Base-by-base conservation (phyloP, 106 monocot species). In the Triglochin maritima region DNA sequence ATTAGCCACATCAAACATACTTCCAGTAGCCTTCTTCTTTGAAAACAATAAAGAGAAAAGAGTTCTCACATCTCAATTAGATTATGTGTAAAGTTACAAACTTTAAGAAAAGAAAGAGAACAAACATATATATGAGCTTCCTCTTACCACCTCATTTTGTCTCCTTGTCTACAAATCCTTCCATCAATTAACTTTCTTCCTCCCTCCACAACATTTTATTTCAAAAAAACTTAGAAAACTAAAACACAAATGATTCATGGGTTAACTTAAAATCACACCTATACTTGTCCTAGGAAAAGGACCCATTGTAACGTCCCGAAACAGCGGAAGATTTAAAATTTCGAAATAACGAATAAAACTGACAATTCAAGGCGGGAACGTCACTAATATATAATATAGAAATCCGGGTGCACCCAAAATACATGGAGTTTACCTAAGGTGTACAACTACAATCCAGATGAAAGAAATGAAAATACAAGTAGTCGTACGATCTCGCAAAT, bases 121-220 rank as follows among this genome's bases (percentile, higher is more conserved):
- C 16, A 57, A 13, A 57, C 57, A 57, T 57, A 57, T 15, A 57
- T 10, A 42, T 29, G 61, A 61, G 11, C 7, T 43, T 61, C 42
- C 64, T 48, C 47, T 64, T 64, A 64, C 64, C 15, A 47, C 64
- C 47, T 47, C 12, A 47, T n/a, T 49, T 13, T 64, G 64, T 64
- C n/a, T 64, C 64, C 47, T 64, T 64, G 46, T 41, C 64, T 64
- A 41, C 64, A 64, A 47, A 46, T n/a, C 47, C 47, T 47, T 12
- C 0, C 4, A 44, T 64, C 16, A 44, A 46, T 46, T 48, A n/a
- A 62, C 11, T 46, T 5, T 64, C 46, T 49, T 48, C 12, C 64
- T 64, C n/a, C 47, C 44, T 49, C 45, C 46, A 46, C 9, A 29
- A 29, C 29, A 29, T 29, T 29, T 14, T 58, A 5, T 47, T 64